Evolutionary conservation across 768 basidiomycete genomes (phyloP), one percentile per base, ranked within the genome.

Genomic region (Termitomyces sp.): DNA sequence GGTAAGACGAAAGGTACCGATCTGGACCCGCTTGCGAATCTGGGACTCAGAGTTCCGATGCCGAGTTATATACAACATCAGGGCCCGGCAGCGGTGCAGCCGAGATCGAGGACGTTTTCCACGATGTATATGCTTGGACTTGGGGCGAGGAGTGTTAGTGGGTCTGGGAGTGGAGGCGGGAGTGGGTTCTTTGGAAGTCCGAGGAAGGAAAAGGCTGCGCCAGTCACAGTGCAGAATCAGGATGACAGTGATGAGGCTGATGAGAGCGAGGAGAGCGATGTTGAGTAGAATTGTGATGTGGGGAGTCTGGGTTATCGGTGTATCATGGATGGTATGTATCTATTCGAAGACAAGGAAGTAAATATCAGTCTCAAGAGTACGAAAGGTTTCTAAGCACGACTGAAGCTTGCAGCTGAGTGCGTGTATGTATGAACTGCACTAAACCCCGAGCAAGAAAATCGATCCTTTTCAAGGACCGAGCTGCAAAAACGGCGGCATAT

Each of bases 81-180:
- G 27, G 32, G 22, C 15, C n/a, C 44, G 48, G 32, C 63, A 10
- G 61, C 58, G 9, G 36, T 44, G 43, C 68, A 13, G 23, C 65
- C 70, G 35, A 71, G 75, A 38, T 67, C 76, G 32, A 73, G 84
- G 59, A 81, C 81, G 27, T 67, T 81, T 18, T 85, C 85, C 22
- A 74, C 80, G 53, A 82, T 86, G 81, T 85, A 85, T 63, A 79
- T 80, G 72, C 66, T 88, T 1, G 85, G 84, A 4, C 63, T 85
- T 15, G 84, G 86, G 23, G 67, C 77, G 50, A 70, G 76, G 46
- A 72, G 48, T 45, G 47, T 50, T 6, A 56, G 70, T 42, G 63
- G 38, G 5, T 29, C 53, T 45, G 61, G 41, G 23, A 33, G 22
- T 25, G 46, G 29, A n/a, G 23, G 22, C n/a, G 46, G 29, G 7